Conservation (phyloP, 2,329 filamentous ascomycete species). For the Chalaropsis ovoidea region DNA sequence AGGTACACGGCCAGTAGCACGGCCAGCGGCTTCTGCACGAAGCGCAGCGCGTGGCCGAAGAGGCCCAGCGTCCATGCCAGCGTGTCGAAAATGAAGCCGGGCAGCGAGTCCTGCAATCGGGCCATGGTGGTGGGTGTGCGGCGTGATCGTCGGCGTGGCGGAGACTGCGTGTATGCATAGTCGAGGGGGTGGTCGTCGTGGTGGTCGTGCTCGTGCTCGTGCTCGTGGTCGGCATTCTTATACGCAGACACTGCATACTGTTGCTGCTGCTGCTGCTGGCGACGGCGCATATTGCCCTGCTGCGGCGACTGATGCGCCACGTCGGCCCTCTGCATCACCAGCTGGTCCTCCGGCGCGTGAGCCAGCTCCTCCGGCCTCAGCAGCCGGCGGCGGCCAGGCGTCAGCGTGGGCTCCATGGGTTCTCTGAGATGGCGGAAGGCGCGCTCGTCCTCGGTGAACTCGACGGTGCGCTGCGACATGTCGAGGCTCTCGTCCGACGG, state of each 20-base stretch:
- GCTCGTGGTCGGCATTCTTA: background rate
- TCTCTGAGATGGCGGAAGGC: constrained; percentile 31
- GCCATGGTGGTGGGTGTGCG: constrained; percentile 28
- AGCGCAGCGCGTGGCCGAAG: constrained; percentile 48
- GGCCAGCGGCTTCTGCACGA: constrained; percentile 55
- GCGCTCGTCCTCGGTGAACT: constrained; percentile 28
- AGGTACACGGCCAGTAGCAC: constrained; percentile 53
- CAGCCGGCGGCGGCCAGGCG: constrained; percentile 27
- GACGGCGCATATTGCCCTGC: background rate
- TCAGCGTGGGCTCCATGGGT: constrained; percentile 24
- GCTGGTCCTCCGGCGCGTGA: background rate
- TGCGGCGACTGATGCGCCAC: background rate
- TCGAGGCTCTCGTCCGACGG: constrained; percentile 47
- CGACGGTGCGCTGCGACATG: constrained; percentile 15
- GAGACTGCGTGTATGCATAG: background rate
- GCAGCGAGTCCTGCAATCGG: constrained; percentile 33
- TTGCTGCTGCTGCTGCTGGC: background rate
- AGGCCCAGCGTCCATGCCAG: constrained; percentile 46
- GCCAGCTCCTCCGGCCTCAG: constrained; percentile 15
- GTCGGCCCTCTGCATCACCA: background rate
- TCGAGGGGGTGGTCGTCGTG: background rate
- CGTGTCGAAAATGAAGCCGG: constrained; percentile 35
- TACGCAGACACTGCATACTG: background rate
- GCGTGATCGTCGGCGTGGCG: constrained; percentile 1
- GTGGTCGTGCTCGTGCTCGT: constrained; percentile 11